A percentile compares a stretch with the other conserved stretches of the same genome.
phyloP scores from a whole-genome alignment of 208 protist genomes.

The Leishmania major region DNA sequence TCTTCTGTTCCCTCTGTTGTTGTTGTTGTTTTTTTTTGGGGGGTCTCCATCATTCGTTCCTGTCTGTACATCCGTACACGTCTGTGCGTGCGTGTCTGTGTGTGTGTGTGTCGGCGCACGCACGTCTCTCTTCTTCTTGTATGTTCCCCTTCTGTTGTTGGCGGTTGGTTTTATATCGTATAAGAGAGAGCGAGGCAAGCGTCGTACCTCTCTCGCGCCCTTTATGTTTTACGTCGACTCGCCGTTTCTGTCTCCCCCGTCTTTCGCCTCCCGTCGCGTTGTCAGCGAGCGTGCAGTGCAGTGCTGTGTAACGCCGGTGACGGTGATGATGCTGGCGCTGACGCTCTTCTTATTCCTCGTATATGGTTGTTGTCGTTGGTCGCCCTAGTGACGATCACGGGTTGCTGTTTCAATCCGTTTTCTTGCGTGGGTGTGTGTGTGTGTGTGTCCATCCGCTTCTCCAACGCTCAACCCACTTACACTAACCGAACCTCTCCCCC shows the following conservation, averaged over 20 bases:
- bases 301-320: neutral
- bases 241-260: neutral
- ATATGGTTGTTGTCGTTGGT: neutral
- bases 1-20: neutral
- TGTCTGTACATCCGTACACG: neutral
- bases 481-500: too few relatives aligned
- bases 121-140: conserved; percentile 17
- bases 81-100: conserved; percentile 20
- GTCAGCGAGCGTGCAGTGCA: neutral
- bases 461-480: neutral
- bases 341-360: neutral
- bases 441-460: neutral
- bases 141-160: neutral
- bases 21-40: conserved; percentile 5
- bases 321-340: neutral
- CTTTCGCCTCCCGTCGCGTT: neutral
- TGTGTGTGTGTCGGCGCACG: conserved; percentile 18
- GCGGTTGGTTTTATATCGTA: neutral
- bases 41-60: too few relatives aligned
- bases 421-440: neutral
- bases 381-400: neutral
- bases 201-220: too few relatives aligned
- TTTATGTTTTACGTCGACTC: neutral
- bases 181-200: too few relatives aligned
- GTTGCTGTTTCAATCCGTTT: neutral